Evolutionary conservation across 495 filamentous ascomycete genomes (phyloP).

Genomic region (Daldinia loculata): DNA sequence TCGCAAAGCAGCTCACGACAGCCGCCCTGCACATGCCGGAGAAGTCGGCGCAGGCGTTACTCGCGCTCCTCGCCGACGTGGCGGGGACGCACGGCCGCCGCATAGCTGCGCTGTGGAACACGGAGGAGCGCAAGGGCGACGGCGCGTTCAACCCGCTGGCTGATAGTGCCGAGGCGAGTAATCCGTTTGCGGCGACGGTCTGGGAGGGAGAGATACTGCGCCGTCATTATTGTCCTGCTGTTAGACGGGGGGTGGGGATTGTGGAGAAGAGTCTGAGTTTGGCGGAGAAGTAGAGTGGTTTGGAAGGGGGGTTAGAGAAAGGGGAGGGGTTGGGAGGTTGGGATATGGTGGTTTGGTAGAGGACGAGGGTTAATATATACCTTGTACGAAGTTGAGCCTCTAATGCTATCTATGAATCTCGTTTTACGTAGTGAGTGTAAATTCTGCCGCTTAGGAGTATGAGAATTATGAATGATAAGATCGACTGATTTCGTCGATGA

Average conservation of each 20-base stretch:
- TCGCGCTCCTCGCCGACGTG: slow-evolving; percentile 78
- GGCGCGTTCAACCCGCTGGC: slow-evolving; percentile 58
- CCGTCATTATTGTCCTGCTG: slow-evolving; percentile 85
- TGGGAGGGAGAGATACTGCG: slow-evolving; percentile 93
- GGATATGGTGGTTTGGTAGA: neutral
- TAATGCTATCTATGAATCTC: neutral
- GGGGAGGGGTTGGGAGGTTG: neutral
- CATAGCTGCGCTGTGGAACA: slow-evolving; percentile 78
- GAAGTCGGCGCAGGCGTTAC: slow-evolving; percentile 79
- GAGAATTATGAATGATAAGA: too few species aligned
- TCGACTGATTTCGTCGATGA: too few species aligned
- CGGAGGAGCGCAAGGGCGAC: slow-evolving; percentile 87
- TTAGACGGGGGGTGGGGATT: slow-evolving; percentile 75
- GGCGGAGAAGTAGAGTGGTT: slow-evolving; percentile 26
- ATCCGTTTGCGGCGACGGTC: slow-evolving; percentile 82
- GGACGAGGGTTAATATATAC: too few species aligned
- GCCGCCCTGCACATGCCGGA: slow-evolving; percentile 85
- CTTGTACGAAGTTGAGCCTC: neutral
- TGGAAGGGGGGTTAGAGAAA: neutral
- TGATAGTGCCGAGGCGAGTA: slow-evolving; percentile 43
- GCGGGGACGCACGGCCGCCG: slow-evolving; percentile 74
- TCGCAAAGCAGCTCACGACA: slow-evolving; percentile 90
- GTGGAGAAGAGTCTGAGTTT: slow-evolving; percentile 68
- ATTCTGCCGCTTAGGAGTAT: too few species aligned
- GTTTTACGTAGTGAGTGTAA: neutral